These are phyloP conservation scores for Melanogaster broomeanus DNA, from an alignment of 768 basidiomycete species.

Conservation along the genomic window DNA sequence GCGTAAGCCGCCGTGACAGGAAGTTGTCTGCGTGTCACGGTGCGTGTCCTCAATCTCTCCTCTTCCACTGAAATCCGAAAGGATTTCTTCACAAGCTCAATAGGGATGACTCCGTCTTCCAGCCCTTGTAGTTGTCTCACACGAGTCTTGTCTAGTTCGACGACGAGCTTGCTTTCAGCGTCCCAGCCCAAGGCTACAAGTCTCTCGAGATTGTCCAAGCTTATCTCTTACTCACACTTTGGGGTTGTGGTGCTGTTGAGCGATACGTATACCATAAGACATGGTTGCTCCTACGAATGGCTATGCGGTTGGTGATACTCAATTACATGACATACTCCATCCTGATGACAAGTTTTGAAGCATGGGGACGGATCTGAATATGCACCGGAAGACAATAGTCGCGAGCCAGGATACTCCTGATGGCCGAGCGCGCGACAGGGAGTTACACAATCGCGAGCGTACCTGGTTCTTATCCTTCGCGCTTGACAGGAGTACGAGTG, in stretches of 20 bases:
- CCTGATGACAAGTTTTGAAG: constrained; percentile 40
- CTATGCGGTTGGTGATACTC: constrained; percentile 58
- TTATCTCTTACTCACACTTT: constrained; percentile 84
- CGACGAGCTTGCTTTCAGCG: constrained; percentile 86
- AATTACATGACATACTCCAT: neutral
- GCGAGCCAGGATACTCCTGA: constrained; percentile 72
- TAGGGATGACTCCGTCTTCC: too few species aligned
- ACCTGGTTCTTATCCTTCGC: constrained; percentile 91
- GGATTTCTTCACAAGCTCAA: too few species aligned
- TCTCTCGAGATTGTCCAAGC: constrained; percentile 96
- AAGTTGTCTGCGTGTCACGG: too few species aligned
- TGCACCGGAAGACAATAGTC: constrained; percentile 81
- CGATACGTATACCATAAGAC: constrained; percentile 96
- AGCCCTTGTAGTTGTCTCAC: too few species aligned
- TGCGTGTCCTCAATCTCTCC: too few species aligned
- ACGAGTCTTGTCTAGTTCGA: too few species aligned
- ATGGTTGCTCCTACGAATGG: constrained; percentile 89
- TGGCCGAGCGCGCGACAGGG: constrained; percentile 72
- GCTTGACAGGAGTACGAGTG: constrained; percentile 86
- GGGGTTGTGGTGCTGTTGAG: constrained; percentile 94
- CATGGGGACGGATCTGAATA: constrained; percentile 94
- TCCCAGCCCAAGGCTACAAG: constrained; percentile 86
- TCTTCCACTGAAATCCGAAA: too few species aligned
- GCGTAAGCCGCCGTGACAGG: too few species aligned
- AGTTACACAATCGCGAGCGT: constrained; percentile 92